Conservation (phyloP, 176 grass and related monocot species). For the Oryza meyeriana region DNA sequence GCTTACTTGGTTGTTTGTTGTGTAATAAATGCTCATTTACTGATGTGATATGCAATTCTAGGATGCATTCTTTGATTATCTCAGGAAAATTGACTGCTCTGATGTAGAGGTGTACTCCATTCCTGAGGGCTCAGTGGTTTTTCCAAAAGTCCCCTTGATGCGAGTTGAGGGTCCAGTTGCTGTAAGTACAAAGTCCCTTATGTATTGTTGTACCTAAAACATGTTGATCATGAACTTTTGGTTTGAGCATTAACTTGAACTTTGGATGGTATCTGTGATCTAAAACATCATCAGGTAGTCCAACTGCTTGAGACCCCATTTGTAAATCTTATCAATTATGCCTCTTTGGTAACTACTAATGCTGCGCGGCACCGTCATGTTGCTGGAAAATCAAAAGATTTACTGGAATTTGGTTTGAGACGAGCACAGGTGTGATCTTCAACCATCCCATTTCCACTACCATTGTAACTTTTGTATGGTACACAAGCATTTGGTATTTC, state of each 20-base stretch:
- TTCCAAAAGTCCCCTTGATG: constrained; percentile 93
- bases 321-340: constrained; percentile 96
- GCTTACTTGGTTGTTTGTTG: not conserved
- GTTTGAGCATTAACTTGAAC: constrained; percentile 9
- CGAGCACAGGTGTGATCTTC: constrained; percentile 79
- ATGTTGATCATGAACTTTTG: constrained; percentile 9
- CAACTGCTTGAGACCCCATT: constrained; percentile 98
- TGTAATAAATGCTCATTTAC: constrained; percentile 36
- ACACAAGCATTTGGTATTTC: constrained; percentile 12
- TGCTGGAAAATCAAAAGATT: constrained; percentile 85
- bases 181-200: constrained; percentile 58
- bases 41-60: constrained; percentile 44
- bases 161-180: constrained; percentile 90
- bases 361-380: constrained; percentile 86
- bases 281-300: constrained; percentile 74
- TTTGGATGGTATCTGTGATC: too few relatives aligned
- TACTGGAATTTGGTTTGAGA: constrained; percentile 97
- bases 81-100: constrained; percentile 65
- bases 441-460: not conserved
- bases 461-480: not conserved
- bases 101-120: constrained; percentile 95
- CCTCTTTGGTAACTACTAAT: constrained; percentile 97
- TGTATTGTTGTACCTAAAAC: constrained; percentile 11
- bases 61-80: constrained; percentile 91
- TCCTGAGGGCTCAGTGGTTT: constrained; percentile 96